Conservation (phyloP, 805 yeast genomes). For the Ogataea naganishii region DNA sequence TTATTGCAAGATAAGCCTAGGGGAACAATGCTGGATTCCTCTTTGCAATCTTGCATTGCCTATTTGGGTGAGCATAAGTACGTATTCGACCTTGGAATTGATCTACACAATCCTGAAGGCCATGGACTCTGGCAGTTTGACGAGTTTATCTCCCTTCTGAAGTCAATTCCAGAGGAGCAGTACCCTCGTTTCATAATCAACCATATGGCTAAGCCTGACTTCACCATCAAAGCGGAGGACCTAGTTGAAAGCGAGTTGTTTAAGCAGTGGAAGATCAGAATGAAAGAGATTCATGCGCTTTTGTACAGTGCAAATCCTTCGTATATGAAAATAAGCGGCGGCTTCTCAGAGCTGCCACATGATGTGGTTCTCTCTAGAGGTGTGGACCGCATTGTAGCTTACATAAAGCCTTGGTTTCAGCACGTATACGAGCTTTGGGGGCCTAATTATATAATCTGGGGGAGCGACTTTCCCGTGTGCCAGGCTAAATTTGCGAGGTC, state of each 20-base stretch:
- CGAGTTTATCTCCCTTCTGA: conserved; percentile 24
- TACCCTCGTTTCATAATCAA: conserved; percentile 23
- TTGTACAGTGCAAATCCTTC: conserved; percentile 10
- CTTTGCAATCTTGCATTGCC: conserved; percentile 24
- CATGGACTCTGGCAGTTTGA: conserved; percentile 32
- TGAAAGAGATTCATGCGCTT: conserved; percentile 13
- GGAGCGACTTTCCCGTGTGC: conserved; percentile 37
- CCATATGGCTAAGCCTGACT: conserved; percentile 35
- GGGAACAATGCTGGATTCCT: conserved; percentile 21
- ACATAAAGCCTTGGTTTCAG: conserved; percentile 22
- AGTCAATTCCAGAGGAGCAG: conserved; percentile 13
- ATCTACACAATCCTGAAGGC: conserved; percentile 18
- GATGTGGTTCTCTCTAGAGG: conserved; percentile 9
- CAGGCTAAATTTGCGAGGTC: not conserved
- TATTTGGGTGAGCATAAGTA: conserved; percentile 22
- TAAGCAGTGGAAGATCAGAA: conserved; percentile 12
- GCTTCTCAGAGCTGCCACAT: conserved; percentile 26
- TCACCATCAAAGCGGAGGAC: conserved; percentile 6
- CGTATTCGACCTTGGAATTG: conserved; percentile 36
- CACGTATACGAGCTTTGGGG: conserved; percentile 23
- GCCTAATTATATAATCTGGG: conserved; percentile 25
- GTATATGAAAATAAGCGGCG: conserved; percentile 33
- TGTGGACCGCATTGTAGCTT: conserved; percentile 2
- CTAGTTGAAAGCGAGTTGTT: conserved; percentile 8
- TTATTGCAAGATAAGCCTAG: conserved; percentile 34